Evolutionary conservation across 1,284 basidiomycete species (phyloP), one percentile per base, ranked within the genome.

Genomic region (Ceratorhiza oryzae-sativae): DNA sequence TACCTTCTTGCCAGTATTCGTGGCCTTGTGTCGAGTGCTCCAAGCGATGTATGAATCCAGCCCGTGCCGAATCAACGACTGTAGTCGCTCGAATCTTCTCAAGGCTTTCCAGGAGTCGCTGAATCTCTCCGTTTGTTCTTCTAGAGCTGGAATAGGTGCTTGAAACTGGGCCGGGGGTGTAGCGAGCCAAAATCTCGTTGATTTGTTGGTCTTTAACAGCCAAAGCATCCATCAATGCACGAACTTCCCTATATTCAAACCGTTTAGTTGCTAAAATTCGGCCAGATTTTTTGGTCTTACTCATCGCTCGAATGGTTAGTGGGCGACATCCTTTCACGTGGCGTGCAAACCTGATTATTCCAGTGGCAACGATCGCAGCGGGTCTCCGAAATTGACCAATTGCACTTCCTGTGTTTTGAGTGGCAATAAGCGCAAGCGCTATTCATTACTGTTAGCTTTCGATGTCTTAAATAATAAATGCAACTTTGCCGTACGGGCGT

Each of bases 1-100:
- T 9, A 51, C 61, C 61, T 39, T 65, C 61, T 23, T 65, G 61
- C 61, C 61, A 65, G n/a, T 65, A 65, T 20, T 65, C 32, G 18
- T 20, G 13, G 13, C 32, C 61, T 25, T n/a, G 46, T 18, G 36
- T 25, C 6, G 30, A 6, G 27, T 30, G 51, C 27, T 53, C 48
- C n/a, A 34, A 39, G 34, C 48, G 63, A n/a, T 45, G 41, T 20
- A 51, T 48, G 23, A 55, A 55, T 42, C 13, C 49, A 25, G 63
- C 48, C 13, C 63, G 48, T 20, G 34, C 48, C 12, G 10, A 8
- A 23, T 67, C 51, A n/a, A 36, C 39, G 12, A n/a, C 13, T n/a
- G 36, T 23, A 27, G 13, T 18, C 1, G 49, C 30, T 15, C 49
- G 48, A 25, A 55, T 39, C 34, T 42, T 67, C 13, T 48, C 63